A percentile compares a stretch with the other conserved stretches of the same genome.
These are phyloP conservation scores for Curvularia sp. DNA, from an alignment of 2,329 filamentous ascomycete species.

Conservation along the genomic window DNA sequence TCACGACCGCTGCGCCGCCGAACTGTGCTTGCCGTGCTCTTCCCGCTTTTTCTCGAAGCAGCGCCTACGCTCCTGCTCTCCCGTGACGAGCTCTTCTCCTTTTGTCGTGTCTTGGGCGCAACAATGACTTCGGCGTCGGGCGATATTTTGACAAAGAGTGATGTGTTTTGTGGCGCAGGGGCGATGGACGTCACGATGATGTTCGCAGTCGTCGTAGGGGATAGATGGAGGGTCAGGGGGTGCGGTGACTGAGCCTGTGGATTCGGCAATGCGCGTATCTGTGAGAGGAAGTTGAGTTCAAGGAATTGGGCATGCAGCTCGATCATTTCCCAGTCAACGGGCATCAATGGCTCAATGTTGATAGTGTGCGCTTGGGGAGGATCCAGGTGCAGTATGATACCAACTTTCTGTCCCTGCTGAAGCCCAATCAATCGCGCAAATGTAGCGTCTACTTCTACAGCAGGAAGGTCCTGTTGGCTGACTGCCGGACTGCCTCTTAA, in stretches of 20 bases:
- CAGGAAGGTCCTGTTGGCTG: slow-evolving; percentile 76
- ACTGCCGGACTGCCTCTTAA: slow-evolving; percentile 65
- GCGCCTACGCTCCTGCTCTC: slow-evolving; percentile 83
- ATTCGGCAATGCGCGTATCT: slow-evolving; percentile 93
- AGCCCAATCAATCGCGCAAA: slow-evolving; percentile 80
- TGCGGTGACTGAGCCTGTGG: slow-evolving; percentile 72
- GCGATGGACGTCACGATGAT: slow-evolving; percentile 85
- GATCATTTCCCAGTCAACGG: slow-evolving; percentile 98
- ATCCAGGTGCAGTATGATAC: slow-evolving; percentile 78
- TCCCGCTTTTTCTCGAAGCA: slow-evolving; percentile 78
- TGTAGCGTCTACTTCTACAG: slow-evolving; percentile 86
- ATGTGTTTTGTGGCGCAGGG: slow-evolving; percentile 70
- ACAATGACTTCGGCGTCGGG: slow-evolving; percentile 97
- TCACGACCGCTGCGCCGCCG: slow-evolving; percentile 64
- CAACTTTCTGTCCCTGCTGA: slow-evolving; percentile 78
- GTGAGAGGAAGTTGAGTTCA: slow-evolving; percentile 89
- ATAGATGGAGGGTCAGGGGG: slow-evolving; percentile 88
- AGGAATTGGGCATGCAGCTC: slow-evolving; percentile 95
- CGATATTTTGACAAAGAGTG: slow-evolving; percentile 88
- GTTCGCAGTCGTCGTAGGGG: slow-evolving; percentile 93
- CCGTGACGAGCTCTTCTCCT: slow-evolving; percentile 67
- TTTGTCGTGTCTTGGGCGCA: slow-evolving; percentile 86
- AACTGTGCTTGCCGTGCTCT: slow-evolving; percentile 75
- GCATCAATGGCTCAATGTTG: slow-evolving; percentile 93
- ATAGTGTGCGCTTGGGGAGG: slow-evolving; percentile 91